Evolutionary conservation across 768 basidiomycete genomes (phyloP).

Genomic region (Mycena maculata): DNA sequence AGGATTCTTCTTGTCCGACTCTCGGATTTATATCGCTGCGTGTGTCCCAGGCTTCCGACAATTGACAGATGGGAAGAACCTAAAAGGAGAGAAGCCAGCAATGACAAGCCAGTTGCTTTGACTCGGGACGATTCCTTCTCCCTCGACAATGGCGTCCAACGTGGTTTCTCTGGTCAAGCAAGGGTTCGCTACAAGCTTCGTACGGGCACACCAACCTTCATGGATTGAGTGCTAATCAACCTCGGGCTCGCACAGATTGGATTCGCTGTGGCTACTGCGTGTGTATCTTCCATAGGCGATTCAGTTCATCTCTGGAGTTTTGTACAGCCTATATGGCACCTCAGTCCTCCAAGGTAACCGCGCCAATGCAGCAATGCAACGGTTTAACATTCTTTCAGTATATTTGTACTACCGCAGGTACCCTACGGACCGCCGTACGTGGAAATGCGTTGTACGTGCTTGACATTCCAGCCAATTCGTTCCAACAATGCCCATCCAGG

Average conservation of each 20-base stretch:
- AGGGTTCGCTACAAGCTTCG: slow-evolving; percentile 10
- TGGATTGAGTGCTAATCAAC: background rate
- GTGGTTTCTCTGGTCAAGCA: slow-evolving; percentile 2
- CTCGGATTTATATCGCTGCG: too few relatives aligned
- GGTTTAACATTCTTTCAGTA: too few relatives aligned
- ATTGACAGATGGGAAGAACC: too few relatives aligned
- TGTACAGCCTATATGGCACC: slow-evolving; percentile 7
- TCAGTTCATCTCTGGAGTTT: background rate
- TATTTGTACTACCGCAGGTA: slow-evolving; percentile 18
- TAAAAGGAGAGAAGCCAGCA: background rate
- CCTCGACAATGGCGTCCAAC: too few relatives aligned
- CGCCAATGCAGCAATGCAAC: too few relatives aligned
- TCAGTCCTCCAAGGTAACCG: slow-evolving; percentile 16
- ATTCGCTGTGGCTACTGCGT: slow-evolving; percentile 11
- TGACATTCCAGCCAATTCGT: background rate
- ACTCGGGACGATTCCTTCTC: background rate
- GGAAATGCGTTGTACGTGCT: slow-evolving; percentile 16
- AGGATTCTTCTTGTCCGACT: background rate
- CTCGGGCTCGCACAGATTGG: slow-evolving; percentile 3
- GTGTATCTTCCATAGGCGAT: background rate
- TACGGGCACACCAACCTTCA: background rate
- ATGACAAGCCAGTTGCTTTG: background rate
- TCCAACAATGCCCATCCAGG: background rate
- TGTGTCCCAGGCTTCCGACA: too few relatives aligned
- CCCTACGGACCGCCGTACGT: background rate